Evolutionary conservation across 495 filamentous ascomycete genomes (phyloP).

Genomic region (Penicillium canariense): DNA sequence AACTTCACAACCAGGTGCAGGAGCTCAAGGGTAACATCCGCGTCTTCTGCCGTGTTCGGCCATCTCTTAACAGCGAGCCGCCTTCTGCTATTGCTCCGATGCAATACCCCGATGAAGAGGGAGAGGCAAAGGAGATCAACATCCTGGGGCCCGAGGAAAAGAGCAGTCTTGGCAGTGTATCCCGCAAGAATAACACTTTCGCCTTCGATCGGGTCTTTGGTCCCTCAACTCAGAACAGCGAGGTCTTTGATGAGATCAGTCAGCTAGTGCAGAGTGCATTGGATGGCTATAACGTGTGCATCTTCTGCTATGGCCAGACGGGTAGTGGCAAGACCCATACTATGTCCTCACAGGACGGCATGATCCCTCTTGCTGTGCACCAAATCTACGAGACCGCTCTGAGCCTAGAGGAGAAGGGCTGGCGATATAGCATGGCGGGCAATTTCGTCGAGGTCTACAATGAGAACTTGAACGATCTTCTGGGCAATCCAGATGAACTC

Average conservation of each 20-base stretch:
- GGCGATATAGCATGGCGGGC: slow-evolving; percentile 91
- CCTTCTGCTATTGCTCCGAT: slow-evolving; percentile 64
- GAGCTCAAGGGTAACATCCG: slow-evolving; percentile 99
- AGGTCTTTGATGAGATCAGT: slow-evolving; percentile 95
- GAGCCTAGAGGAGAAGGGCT: slow-evolving; percentile 82
- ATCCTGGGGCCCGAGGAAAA: slow-evolving; percentile 80
- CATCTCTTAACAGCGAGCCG: slow-evolving; percentile 58
- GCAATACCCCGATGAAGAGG: slow-evolving; percentile 69
- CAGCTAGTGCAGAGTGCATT: slow-evolving; percentile 95
- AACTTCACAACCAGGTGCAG: slow-evolving; percentile 96
- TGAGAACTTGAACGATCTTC: slow-evolving; percentile 89
- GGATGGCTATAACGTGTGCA: slow-evolving; percentile 98
- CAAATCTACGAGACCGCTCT: slow-evolving; percentile 89
- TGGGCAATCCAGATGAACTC: slow-evolving; percentile 71
- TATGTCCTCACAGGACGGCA: slow-evolving; percentile 90
- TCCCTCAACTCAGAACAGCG: slow-evolving; percentile 69
- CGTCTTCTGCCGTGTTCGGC: slow-evolving; percentile 96
- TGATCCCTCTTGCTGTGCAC: slow-evolving; percentile 90
- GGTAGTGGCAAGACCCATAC: slow-evolving; percentile 96
- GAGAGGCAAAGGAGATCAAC: slow-evolving; percentile 81
- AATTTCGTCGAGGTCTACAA: slow-evolving; percentile 99
- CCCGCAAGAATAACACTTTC: slow-evolving; percentile 77
- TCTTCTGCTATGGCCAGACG: slow-evolving; percentile 98
- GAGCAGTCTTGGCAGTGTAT: slow-evolving; percentile 72
- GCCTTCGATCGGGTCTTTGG: slow-evolving; percentile 93